Base-by-base conservation (phyloP, 2,329 filamentous ascomycete genomes). In the Hypoxylon sp. region DNA sequence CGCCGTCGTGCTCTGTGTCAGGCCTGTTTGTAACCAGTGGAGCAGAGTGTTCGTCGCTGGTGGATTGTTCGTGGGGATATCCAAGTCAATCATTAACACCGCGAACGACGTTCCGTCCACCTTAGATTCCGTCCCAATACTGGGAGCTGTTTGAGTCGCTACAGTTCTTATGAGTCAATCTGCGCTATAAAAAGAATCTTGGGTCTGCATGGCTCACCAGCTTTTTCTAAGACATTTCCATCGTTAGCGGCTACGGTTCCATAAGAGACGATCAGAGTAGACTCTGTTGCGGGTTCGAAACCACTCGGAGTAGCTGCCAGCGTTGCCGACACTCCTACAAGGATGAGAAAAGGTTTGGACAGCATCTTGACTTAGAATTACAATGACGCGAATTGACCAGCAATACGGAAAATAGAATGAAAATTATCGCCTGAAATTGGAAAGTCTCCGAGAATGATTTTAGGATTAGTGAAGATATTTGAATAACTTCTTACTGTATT, bases 31-130 rank as follows among this genome's bases (percentile, higher is more conserved):
- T 76, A 83, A 74, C 82, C 82, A 84, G 76, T 83, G 81, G 44
- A 83, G 78, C 22, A 82, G 73, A 11, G 81, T 83, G 61, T 71
- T 75, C 9, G 81, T 82, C 50, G 73, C 54, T 0, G 79, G 78
- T 2, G 81, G 78, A 42, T 29, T 78, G 69, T 77, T 80, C 10
- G 82, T 83, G 50, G 81, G 84, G 77, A 81, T 87, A 70, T 85
- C 84, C 5, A 86, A 78, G 65, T 83, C 81, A 51, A 83, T 75
- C 81, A 83, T 83, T 63, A 83, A 59, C 33, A 83, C 75, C 13
- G 80, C 79, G 69, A 80, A 84, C 3, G 80, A 81, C 55, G 77
- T 78, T 54, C 82, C 82, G 17, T 74, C 76, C n/a, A 84, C 75
- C 51, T 75, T 76, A 67, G 75, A 75, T 46, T 74, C 69, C 6